A percentile compares a stretch with the other conserved stretches of the same genome.
These are phyloP conservation scores for Blastomyces parvus DNA, from an alignment of 2,329 filamentous ascomycete genomes.

Conservation along the genomic window DNA sequence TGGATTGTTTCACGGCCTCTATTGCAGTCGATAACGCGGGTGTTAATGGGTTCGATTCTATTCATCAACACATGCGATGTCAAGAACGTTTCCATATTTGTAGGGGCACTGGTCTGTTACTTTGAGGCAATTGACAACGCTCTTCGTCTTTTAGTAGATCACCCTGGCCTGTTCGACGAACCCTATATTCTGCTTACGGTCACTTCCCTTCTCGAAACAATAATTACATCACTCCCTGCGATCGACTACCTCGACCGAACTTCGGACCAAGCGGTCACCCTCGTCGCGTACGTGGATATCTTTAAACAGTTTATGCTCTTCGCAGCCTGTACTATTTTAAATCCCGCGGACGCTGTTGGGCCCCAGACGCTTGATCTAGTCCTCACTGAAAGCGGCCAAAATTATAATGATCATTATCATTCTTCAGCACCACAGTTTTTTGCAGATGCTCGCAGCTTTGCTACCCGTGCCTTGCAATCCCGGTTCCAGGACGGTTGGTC, in stretches of 20 bases:
- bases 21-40: slow-evolving; percentile 38
- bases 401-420: neutral
- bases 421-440: slow-evolving; percentile 15
- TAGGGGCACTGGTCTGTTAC: slow-evolving; percentile 30
- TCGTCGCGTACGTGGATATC: slow-evolving; percentile 29
- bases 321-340: slow-evolving; percentile 22
- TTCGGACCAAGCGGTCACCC: slow-evolving; percentile 19
- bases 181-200: slow-evolving; percentile 33
- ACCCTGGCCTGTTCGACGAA: slow-evolving; percentile 29
- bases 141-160: slow-evolving; percentile 28
- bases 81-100: slow-evolving; percentile 29
- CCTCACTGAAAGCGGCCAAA: slow-evolving; percentile 11
- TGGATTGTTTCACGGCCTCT: slow-evolving; percentile 48
- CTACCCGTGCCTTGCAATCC: slow-evolving; percentile 35
- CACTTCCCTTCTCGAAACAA: slow-evolving; percentile 32
- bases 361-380: slow-evolving; percentile 16
- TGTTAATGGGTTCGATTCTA: slow-evolving; percentile 38
- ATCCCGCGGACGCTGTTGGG: slow-evolving; percentile 13
- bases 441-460: slow-evolving; percentile 24
- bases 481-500: slow-evolving; percentile 42
- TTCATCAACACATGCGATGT: slow-evolving; percentile 37
- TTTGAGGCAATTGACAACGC: slow-evolving; percentile 32
- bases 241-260: slow-evolving; percentile 41
- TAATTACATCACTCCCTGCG: slow-evolving; percentile 33
- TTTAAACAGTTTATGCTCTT: slow-evolving; percentile 35